These are phyloP conservation scores for Ophiostoma piceae DNA, from an alignment of 2,329 filamentous ascomycete genomes.

Conservation along the genomic window DNA sequence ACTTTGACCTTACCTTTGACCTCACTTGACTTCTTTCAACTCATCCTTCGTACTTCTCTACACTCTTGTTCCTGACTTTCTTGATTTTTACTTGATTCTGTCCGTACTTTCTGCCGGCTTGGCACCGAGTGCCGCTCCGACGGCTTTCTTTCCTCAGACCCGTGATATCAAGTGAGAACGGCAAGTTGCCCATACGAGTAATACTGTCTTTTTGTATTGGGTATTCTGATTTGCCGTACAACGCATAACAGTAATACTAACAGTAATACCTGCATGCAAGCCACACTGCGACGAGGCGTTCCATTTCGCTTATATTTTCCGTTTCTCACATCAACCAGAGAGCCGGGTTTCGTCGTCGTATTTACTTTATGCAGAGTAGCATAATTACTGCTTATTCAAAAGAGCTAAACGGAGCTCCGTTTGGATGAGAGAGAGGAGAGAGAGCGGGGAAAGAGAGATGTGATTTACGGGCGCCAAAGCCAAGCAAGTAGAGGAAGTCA, in stretches of 20 bases:
- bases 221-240: too few relatives aligned
- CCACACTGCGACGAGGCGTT: not conserved
- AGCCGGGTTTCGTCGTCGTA: not conserved
- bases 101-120: not conserved
- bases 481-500: not conserved
- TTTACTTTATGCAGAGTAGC: not conserved
- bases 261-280: not conserved
- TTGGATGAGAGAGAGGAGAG: not conserved
- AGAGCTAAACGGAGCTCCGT: conserved; percentile 4
- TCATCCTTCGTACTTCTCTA: too few relatives aligned
- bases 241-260: too few relatives aligned
- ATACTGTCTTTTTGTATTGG: not conserved
- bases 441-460: not conserved
- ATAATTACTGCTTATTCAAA: not conserved
- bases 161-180: not conserved
- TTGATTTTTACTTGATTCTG: not conserved
- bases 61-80: too few relatives aligned
- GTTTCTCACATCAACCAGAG: not conserved
- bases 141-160: not conserved
- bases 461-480: conserved; percentile 7
- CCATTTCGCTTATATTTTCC: not conserved
- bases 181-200: conserved; percentile 2
- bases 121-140: not conserved
- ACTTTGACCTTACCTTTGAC: too few relatives aligned
- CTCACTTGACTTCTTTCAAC: not conserved